Evolutionary conservation across 306 rosid species (phyloP).

Genomic region (Cicer arietinum): DNA sequence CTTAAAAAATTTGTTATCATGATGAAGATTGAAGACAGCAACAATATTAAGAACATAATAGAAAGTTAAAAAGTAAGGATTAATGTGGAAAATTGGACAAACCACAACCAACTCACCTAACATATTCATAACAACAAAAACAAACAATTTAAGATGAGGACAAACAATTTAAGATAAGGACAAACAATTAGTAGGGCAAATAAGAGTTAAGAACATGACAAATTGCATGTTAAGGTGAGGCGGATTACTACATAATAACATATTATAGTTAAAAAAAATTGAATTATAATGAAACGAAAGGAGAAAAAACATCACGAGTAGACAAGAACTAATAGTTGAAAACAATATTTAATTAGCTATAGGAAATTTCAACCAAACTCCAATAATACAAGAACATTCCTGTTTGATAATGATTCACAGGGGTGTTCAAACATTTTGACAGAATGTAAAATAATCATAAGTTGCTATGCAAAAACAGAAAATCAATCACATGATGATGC

Average conservation of each 20-base stretch:
- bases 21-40: neutral
- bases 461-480: no score
- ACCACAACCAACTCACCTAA: constrained; percentile 36
- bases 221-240: neutral
- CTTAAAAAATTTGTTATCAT: neutral
- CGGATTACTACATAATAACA: neutral
- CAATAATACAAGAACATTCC: constrained; percentile 7
- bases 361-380: constrained; percentile 13
- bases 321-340: constrained; percentile 1
- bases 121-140: neutral
- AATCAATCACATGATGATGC: no score
- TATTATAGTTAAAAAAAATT: constrained; percentile 7
- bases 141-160: neutral
- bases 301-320: neutral
- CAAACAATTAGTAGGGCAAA: constrained; percentile 25
- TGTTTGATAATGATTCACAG: constrained; percentile 9
- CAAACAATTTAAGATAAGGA: neutral
- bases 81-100: constrained; percentile 6
- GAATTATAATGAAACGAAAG: neutral
- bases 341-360: neutral
- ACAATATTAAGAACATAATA: constrained; percentile 2
- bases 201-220: constrained; percentile 14
- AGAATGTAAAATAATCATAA: neutral
- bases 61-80: constrained; percentile 7
- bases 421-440: constrained; percentile 27